Base-by-base conservation (phyloP, 2,329 filamentous ascomycete species). In the Colletotrichum sp. region DNA sequence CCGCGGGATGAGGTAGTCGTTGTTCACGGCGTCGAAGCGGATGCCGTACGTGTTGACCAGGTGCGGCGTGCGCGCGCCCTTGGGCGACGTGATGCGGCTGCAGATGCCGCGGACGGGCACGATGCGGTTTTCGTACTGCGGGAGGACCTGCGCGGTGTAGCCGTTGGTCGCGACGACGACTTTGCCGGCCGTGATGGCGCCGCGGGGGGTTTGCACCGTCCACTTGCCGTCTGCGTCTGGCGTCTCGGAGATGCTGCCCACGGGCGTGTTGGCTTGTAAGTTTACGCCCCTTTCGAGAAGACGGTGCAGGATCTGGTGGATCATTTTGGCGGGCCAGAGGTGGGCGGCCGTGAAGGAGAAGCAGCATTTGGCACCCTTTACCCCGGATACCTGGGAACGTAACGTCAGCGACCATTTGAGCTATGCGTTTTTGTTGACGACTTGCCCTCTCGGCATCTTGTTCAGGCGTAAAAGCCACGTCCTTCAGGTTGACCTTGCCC, bases 1-100 rank as follows among this genome's bases (percentile, higher is more conserved):
- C 2, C 91, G 86, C 2, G 90, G 87, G 9, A 94, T 89, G 87
- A 94, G 90, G 80, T 94, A 94, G 74, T 94, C 93, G 79, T 93
- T 94, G 1, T 92, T 91, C 25, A 85, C 82, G 3, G 86, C 85
- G 79, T 84, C 6, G 85, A 91, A 92, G 28, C 93, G 89, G 78
- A 94, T 91, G 15, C 88, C 91, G 79, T 92, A 93, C 3, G 91
- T 91, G 5, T 85, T 86, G 7, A 84, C 82, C 30, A 91, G 79
- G 9, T 86, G 84, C 8, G 69, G 71, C 2, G 44, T 19, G 4
- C 87, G 85, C 72, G 57, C 3, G 19, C 44, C 77, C 79, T 75
- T 57, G 16, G 86, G 81, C 66, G 84, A 78, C n/a, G 64, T 28
- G 68, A 77, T 77, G 60, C 77, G 77, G 12, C 85, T 68, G 87